Evolutionary conservation across 805 yeast genomes (phyloP), one percentile per base, ranked within the genome.

Genomic region (Ogataea thermomethanolica): DNA sequence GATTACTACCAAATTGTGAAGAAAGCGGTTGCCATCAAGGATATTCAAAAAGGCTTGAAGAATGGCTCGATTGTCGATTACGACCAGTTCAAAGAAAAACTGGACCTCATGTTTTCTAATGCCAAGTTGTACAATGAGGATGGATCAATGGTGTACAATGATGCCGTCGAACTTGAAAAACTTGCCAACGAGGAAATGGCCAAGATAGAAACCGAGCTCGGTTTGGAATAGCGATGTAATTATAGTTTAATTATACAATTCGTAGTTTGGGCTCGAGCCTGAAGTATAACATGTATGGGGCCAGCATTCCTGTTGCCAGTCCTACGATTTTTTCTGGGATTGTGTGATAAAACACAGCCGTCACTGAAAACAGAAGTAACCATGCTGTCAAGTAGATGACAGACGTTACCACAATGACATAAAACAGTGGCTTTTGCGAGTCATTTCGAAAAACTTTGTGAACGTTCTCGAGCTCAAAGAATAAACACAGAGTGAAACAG

Each of bases 1-100:
- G 97, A 91, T 62, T 91, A 91, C 60, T 91, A 83, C 51, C 66
- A 71, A 51, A 56, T 82, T 24, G 81, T 84, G 53, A 62, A 66
- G 47, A 62, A 64, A 39, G 89, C 90, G 2, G 74, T 81, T 17
- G 72, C 89, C 2, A 60, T 84, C 36, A 67, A 68, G 37, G 77
- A 70, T 48, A 65, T 84, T 39, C 67, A 65, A 43, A 78, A 75
- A 61, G 70, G 69, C 38, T 54, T 81, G 39, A 66, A 69, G 14
- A 53, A 56, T 20, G 61, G 57, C 5, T 44, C 45, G 13, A 71
- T 70, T 44, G 43, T 34, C 14, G 55, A 67, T 20, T 61, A 69
- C 29, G 74, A 67, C 8, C 78, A 70, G 24, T 69, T 83, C 49
- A 61, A 71, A 47, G 67, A 55, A 28, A 84, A 76, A 40, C 59